phyloP scores from a whole-genome alignment of 257 asterid species.

The Ilex aquifolium region DNA sequence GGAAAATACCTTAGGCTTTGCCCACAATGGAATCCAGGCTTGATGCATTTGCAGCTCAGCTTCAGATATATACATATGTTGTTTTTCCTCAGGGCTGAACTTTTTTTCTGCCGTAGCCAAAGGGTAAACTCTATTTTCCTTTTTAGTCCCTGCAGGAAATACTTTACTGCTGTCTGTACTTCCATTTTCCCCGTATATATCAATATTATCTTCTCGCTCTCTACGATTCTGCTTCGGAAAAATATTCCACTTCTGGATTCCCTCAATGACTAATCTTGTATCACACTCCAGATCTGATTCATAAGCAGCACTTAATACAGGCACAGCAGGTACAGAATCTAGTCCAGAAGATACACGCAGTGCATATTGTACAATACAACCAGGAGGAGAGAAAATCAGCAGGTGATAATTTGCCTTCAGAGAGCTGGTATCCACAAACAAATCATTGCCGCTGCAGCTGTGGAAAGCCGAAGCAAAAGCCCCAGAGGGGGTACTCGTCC shows the following conservation, averaged over 20 bases:
- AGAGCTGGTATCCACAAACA: constrained; percentile 27
- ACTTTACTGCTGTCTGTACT: constrained; percentile 53
- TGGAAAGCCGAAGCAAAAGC: constrained; percentile 64
- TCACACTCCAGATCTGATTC: constrained; percentile 40
- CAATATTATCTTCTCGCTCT: constrained; percentile 48
- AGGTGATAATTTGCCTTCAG: constrained; percentile 44
- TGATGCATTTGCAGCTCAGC: constrained; percentile 86
- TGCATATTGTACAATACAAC: constrained; percentile 62
- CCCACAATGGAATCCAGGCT: constrained; percentile 61
- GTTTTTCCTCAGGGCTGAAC: constrained; percentile 39
- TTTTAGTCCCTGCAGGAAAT: constrained; percentile 50
- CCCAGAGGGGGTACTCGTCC: constrained; percentile 48
- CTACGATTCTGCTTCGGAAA: constrained; percentile 54
- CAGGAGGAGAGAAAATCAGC: constrained; percentile 80
- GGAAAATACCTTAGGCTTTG: constrained; percentile 50
- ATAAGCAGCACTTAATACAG: constrained; percentile 26
- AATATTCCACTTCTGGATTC: constrained; percentile 77
- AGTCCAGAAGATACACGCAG: constrained; percentile 47
- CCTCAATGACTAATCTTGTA: constrained; percentile 48
- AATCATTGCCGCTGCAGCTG: constrained; percentile 35
- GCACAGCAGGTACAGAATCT: constrained; percentile 27
- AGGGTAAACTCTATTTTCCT: constrained; percentile 25
- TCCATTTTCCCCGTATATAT: constrained; percentile 56
- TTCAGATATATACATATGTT: constrained; percentile 73
- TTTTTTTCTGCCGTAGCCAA: constrained; percentile 25